phyloP scores from a whole-genome alignment of 169 alveolate species.

The Plasmodium ovale region DNA sequence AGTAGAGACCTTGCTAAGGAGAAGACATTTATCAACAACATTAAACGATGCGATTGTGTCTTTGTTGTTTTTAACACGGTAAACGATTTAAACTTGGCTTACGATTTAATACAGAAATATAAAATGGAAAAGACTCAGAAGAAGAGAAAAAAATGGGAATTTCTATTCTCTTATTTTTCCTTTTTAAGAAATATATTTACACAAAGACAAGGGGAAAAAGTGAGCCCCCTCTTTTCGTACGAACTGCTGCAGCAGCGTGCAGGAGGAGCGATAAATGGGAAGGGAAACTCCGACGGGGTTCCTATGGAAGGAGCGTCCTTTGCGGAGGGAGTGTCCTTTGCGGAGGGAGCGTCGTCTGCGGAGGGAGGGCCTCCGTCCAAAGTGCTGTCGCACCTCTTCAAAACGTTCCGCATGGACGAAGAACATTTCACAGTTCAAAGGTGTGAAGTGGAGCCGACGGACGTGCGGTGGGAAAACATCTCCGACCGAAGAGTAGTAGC shows the following conservation, averaged over 20 bases:
- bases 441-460: conserved; percentile 82
- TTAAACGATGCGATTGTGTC: conserved; percentile 7
- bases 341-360: no score
- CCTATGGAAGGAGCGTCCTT: no score
- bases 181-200: neutral
- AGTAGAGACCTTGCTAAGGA: conserved; percentile 4
- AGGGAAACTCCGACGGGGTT: no score
- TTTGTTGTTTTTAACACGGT: conserved; percentile 18
- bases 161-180: neutral
- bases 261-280: no score
- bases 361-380: no score
- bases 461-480: conserved; percentile 79
- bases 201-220: no score
- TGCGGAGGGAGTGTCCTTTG: no score
- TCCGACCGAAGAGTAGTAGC: conserved; percentile 11
- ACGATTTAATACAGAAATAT: conserved; percentile 19
- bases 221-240: no score
- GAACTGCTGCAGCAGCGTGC: no score
- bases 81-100: conserved; percentile 26
- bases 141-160: neutral
- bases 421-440: conserved; percentile 40
- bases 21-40: neutral
- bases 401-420: neutral
- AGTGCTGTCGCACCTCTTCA: conserved; percentile 27
- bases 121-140: conserved; percentile 6